Base-by-base conservation (phyloP, 441 rosid genomes). In the Gossypium lobatum region DNA sequence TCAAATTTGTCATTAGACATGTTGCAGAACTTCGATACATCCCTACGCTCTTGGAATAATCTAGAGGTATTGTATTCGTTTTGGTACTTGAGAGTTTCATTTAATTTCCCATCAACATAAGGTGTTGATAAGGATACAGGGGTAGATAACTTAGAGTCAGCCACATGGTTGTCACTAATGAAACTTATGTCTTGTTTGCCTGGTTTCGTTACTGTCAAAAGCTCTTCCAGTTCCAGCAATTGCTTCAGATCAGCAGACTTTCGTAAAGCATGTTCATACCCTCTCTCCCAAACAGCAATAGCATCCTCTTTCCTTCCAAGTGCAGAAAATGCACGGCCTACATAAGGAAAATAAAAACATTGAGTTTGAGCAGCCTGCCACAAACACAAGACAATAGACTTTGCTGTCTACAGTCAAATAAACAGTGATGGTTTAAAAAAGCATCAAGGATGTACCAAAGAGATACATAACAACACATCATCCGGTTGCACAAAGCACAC, bases 221-320 rank as follows among this genome's bases (percentile, higher is more conserved):
- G 92, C 73, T 91, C 97, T 80, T 93, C 97, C 78, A 95, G 84
- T 81, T 95, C 99, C 77, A 95, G 81, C 77, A 95, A 78, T 69
- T 89, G 97, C 87, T 87, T 95, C 84, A 95, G 84, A 87, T 95
- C 99, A 16, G 97, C 87, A 57, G 95, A 86, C 77, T 89, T 87
- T 63, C 67, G 73, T 75, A 90, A 75, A 69, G 97, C 95, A 80
- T 77, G 86, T 13, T 81, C 83, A 72, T 86, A 85, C 18, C 97
- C 99, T 75, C 85, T 85, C 87, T 88, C 91, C 94, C 97, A 89
- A 79, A 85, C 92, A 73, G 84, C 70, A 73, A 87, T 75, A 16
- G 99, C 96, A 66, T 93, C 99, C 50, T 80, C 87, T 80, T 89
- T 87, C 83, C 89, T 91, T 77, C 97, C 98, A 82, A 95, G 73